Evolutionary conservation across 441 rosid species (phyloP).

Genomic region (Gossypium davidsonii): DNA sequence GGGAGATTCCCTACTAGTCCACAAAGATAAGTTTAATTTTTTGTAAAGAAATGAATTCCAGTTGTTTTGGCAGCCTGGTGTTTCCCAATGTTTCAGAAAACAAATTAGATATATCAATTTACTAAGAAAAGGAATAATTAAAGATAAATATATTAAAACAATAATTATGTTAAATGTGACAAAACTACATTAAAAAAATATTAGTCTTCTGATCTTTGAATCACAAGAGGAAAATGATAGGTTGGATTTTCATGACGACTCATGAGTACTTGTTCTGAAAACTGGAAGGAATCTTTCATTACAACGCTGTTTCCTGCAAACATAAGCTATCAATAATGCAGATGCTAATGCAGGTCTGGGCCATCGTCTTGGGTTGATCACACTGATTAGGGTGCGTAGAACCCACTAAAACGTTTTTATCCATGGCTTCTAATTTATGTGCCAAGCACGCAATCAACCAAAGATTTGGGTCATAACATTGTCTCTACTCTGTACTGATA

Average conservation of each 20-base stretch:
- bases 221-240: neutral
- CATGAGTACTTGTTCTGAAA: neutral
- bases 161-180: neutral
- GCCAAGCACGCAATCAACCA: no score
- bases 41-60: neutral
- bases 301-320: no score
- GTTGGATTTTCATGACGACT: neutral
- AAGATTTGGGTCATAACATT: no score
- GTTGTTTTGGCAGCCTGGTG: constrained; percentile 5
- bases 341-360: no score
- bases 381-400: no score
- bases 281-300: no score
- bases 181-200: neutral
- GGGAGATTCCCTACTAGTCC: neutral
- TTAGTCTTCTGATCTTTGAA: neutral
- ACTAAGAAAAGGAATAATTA: neutral
- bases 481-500: no score
- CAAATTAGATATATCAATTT: neutral
- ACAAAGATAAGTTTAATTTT: neutral
- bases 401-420: no score
- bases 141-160: neutral
- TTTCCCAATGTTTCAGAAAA: neutral
- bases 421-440: no score
- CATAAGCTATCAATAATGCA: no score
- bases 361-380: no score